These are phyloP conservation scores for Syzygium oleosum DNA, from an alignment of 345 rosid genomes.

Conservation along the genomic window DNA sequence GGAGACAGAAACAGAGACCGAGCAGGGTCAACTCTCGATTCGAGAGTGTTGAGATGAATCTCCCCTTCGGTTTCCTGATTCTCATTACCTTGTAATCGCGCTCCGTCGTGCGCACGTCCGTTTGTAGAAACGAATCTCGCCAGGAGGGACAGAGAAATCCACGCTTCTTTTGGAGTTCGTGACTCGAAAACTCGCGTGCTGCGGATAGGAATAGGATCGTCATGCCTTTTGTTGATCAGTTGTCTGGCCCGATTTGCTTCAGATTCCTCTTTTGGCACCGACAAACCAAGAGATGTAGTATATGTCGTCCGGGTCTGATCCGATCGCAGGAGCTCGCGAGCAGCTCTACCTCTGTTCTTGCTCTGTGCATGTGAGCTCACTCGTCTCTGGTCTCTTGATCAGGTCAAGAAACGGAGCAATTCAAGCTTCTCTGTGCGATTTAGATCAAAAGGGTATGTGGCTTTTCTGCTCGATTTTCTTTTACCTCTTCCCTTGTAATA, in stretches of 20 bases:
- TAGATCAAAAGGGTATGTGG: slow-evolving; percentile 15
- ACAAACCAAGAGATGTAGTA: not conserved
- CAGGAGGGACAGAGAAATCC: not conserved
- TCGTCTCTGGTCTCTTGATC: not conserved
- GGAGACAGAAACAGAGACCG: not conserved
- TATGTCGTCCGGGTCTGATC: slow-evolving; percentile 6
- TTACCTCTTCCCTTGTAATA: not conserved
- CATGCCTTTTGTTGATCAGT: not conserved
- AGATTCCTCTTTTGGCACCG: not conserved
- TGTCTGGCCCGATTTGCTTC: not conserved
- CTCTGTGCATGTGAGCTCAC: not conserved
- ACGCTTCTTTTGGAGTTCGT: not conserved
- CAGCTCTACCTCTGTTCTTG: slow-evolving; percentile 5
- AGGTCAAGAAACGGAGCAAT: slow-evolving; percentile 3
- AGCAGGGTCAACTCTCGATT: not conserved
- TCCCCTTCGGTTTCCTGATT: not conserved
- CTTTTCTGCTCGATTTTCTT: not conserved
- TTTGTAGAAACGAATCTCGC: not conserved
- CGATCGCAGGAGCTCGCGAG: not conserved
- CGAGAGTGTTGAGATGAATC: not conserved
- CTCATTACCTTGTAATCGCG: not conserved
- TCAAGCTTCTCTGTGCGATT: slow-evolving; percentile 5
- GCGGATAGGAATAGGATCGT: not conserved
- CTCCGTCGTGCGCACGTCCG: not conserved
- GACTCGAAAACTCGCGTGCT: not conserved